Conservation (phyloP, 2,329 filamentous ascomycete genomes). For the Fusarium mexicanum region DNA sequence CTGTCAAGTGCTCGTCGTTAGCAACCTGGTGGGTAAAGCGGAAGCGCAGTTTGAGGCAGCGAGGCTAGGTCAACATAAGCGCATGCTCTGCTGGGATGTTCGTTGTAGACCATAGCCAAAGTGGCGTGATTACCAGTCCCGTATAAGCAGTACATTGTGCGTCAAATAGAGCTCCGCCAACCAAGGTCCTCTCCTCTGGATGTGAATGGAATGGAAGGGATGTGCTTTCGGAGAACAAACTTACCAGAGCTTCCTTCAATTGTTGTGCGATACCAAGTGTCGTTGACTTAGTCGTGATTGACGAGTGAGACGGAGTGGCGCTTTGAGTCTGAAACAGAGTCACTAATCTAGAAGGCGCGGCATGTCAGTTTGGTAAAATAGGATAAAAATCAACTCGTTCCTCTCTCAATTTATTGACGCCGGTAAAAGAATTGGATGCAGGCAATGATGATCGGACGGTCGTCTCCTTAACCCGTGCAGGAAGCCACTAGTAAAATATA, state of each 20-base stretch:
- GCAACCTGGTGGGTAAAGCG: constrained; percentile 19
- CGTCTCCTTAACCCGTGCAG: constrained; percentile 12
- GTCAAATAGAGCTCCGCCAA: constrained; percentile 8
- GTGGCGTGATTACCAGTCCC: constrained; percentile 41
- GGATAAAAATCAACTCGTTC: constrained; percentile 14
- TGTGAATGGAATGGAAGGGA: constrained; percentile 30
- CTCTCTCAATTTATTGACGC: constrained; percentile 11
- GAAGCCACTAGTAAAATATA: constrained; percentile 26
- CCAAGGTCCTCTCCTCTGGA: constrained; percentile 5
- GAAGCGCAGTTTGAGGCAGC: constrained; percentile 3
- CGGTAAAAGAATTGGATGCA: constrained; percentile 1
- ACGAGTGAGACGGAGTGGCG: background rate
- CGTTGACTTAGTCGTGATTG: constrained; percentile 21
- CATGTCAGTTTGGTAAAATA: constrained; percentile 25
- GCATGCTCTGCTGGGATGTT: constrained; percentile 35
- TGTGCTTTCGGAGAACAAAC: constrained; percentile 23
- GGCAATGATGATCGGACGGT: constrained; percentile 7
- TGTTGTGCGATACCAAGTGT: background rate
- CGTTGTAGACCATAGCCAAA: constrained; percentile 25
- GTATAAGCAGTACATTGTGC: constrained; percentile 29
- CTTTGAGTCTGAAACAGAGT: background rate
- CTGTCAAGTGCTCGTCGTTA: constrained; percentile 26
- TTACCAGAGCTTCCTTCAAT: constrained; percentile 28
- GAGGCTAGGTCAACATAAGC: background rate
- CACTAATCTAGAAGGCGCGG: constrained; percentile 17